phyloP scores from a whole-genome alignment of 2,329 filamentous ascomycete species.

The Aureobasidium subglaciale region DNA sequence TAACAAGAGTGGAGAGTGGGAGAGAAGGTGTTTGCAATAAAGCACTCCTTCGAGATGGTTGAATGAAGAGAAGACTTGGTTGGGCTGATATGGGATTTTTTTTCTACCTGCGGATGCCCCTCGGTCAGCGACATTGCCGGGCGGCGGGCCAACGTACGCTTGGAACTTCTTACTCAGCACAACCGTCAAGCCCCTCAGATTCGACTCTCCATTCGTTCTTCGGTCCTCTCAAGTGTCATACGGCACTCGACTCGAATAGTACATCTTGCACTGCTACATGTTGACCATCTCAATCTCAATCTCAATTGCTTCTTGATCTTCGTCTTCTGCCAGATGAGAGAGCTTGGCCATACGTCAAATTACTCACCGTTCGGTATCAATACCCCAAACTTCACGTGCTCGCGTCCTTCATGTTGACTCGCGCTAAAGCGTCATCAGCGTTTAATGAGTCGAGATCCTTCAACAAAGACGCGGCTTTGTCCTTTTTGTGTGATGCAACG shows the following conservation, averaged over 20 bases:
- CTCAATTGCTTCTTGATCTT: too few species aligned
- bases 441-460: background rate
- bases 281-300: too few species aligned
- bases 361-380: background rate
- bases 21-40: conserved; percentile 19
- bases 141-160: background rate
- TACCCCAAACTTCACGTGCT: conserved; percentile 1
- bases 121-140: conserved; percentile 4
- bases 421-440: background rate
- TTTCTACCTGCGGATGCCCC: background rate
- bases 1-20: conserved; percentile 26
- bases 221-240: too few species aligned
- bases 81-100: background rate
- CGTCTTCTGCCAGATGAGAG: background rate
- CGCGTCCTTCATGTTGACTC: background rate
- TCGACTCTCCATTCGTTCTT: too few species aligned
- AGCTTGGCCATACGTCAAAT: background rate
- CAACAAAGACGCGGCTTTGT: background rate
- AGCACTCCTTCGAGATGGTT: conserved; percentile 10
- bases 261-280: too few species aligned
- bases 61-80: conserved; percentile 5
- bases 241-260: too few species aligned
- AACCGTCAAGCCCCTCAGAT: too few species aligned
- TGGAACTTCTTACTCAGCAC: background rate
- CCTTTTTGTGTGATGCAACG: background rate